Evolutionary conservation across 2,329 filamentous ascomycete genomes (phyloP), one percentile per base, ranked within the genome.

Genomic region (Neofusicoccum cordaticola): DNA sequence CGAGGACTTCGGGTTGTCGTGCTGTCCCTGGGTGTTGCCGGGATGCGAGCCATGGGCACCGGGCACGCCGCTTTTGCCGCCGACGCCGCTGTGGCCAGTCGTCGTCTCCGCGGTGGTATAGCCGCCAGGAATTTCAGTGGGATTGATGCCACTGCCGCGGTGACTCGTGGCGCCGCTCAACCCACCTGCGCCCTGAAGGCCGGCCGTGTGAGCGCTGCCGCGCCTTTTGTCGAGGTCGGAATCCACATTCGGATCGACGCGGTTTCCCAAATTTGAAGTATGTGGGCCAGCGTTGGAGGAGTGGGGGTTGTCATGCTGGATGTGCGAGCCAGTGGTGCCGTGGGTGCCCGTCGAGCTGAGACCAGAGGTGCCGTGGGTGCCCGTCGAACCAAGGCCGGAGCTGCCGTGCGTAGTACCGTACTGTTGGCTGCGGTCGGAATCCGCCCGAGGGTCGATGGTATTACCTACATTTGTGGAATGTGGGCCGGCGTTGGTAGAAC

Each of bases 221-320:
- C 42, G 41, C 8, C 56, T 35, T 22, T 42, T 56, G 37, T 65
- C 48, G 37, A 19, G 47, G 44, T 65, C 64, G 41, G 47, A 56
- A 22, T 65, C 64, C 27, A 65, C 58, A 22, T 50, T 48, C 2
- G 64, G 64, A 13, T 66, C 60, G 7, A 9, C 31, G 31, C 50
- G 60, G 61, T 63, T 66, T 3, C 50, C 50, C 3, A 64, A 4
- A 50, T 58, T 58, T 6, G 58, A 57, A n/a, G 27, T n/a, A 31
- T 63, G 60, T 34, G 60, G 60, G 4, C 64, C 63, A n/a, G 48
- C 60, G 27, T 31, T 31, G 27, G 27, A 31, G 27, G 27, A 31
- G 27, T 31, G 27, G 27, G 6, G 27, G 27, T 31, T 31, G 27
- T 31, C 27, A 7, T 5, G 27, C 27, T 31, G 27, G 27, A 31